Base-by-base conservation (phyloP, 2,329 filamentous ascomycete genomes). In the Rhinocladiella similis region DNA sequence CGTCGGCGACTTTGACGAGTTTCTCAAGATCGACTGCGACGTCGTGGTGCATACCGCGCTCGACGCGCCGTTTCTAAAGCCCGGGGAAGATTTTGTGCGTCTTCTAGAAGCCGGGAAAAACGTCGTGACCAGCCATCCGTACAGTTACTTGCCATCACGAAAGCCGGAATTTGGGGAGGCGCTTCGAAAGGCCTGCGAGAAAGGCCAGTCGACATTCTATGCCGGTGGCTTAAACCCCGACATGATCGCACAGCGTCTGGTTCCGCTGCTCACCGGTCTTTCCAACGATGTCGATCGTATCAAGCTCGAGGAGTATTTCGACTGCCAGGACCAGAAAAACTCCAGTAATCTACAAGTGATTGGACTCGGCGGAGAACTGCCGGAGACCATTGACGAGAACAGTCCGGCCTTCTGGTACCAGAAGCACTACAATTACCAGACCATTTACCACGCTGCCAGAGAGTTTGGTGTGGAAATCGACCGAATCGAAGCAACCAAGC, bases 381-480 rank as follows among this genome's bases (percentile, higher is more conserved):
- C 47, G 33, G 47, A 50, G 2, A 50, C 47, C 13, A 50, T 50
- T 29, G 47, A 50, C 39, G 47, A 50, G 33, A 50, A 42, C 33
- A 50, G 47, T 41, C 47, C 47, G 20, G 47, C 47, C 9, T 39
- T 50, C 29, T 50, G 47, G 47, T 50, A 50, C 47, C 47, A 50
- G 47, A 50, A 50, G 16, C 47, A 50, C 19, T 50, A 50, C 33
- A 50, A 50, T n/a, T 41, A 50, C 14, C 47, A 50, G 10, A 50
- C 39, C 27, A 50, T 50, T 33, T n/a, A 50, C 39, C 47, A 50
- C 20, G 47, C 39, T 41, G 29, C 27, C 1, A 1, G 47, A 5
- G 47, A 50, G 20, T 50, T 50, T 5, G 47, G 47, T 6, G 13
- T 50, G 27, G 39, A 50, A 29, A 50, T 50, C 19, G 47, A 50